Evolutionary conservation across 106 monocot species (phyloP).

Genomic region (Allium cepa): DNA sequence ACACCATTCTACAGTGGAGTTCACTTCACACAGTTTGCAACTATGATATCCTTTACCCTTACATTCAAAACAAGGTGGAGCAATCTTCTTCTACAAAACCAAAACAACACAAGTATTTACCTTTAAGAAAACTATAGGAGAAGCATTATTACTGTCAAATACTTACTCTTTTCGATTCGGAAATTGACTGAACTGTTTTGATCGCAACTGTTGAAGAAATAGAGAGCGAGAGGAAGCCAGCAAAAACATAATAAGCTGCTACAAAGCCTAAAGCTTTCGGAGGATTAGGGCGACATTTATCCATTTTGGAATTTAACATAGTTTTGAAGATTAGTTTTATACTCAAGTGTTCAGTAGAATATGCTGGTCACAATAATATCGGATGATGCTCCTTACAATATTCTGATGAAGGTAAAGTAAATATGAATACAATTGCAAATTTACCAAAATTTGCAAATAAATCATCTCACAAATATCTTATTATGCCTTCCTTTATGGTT

Average conservation of each 20-base stretch:
- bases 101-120: not conserved
- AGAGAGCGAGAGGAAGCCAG: constrained; percentile 42
- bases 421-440: too few relatives aligned
- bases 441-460: too few relatives aligned
- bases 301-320: too few relatives aligned
- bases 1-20: constrained; percentile 74
- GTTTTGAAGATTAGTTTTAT: too few relatives aligned
- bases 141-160: not conserved
- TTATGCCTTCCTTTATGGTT: too few relatives aligned
- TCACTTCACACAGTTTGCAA: constrained; percentile 79
- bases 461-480: too few relatives aligned
- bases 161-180: constrained; percentile 47
- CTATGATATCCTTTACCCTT: constrained; percentile 73
- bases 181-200: constrained; percentile 23
- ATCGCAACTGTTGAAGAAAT: constrained; percentile 42
- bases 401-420: too few relatives aligned
- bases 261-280: constrained; percentile 22
- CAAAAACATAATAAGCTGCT: constrained; percentile 16
- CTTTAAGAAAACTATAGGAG: not conserved
- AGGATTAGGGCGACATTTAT: too few relatives aligned
- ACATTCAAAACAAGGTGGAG: constrained; percentile 46
- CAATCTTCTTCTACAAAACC: constrained; percentile 34
- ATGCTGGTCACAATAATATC: too few relatives aligned
- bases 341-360: too few relatives aligned
- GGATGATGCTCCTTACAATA: too few relatives aligned